Base-by-base conservation (phyloP, 2,329 filamentous ascomycete genomes). In the Sporothrix pallida region DNA sequence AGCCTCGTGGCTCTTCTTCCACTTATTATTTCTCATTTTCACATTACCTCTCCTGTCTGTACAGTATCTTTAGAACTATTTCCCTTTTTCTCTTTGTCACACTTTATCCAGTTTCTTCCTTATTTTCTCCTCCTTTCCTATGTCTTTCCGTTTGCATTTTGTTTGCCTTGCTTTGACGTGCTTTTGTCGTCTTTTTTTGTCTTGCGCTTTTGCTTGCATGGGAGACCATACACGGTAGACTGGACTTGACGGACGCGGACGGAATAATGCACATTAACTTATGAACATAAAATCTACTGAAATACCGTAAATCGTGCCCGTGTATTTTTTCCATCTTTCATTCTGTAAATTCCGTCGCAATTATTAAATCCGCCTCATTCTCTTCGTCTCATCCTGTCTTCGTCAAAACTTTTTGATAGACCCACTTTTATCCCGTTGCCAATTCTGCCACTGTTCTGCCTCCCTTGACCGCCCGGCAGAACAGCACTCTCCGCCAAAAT, bases 401-500 rank as follows among this genome's bases (percentile, higher is more conserved):
- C 17, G 23, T 10, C 6, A 42, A 58, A 58, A 48, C 65, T 52
- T 68, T 62, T 65, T 56, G 44, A 10, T 17, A n/a, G 42, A 23
- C 69, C 73, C 73, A 74, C 73, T 74, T 69, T 60, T 63, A 8
- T 37, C 42, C 4, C 3, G 15, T n/a, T 3, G 13, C 31, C 12
- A 5, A 54, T 62, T 54, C 31, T 37, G 7, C 31, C 4, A 37
- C 7, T 37, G 31, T 37, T 72, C 58, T 75, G 65, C 72, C 75
- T 1, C 12, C 1, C 13, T 52, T 70, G 44, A 76, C 75, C 75
- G 76, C 76, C 73, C 71, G 76, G 76, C 76, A 77, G 75, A 76
- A 77, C 50, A n/a, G 15, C 13, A 17, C n/a, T 76, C 65, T 73
- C 76, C 76, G 75, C 76, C 75, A 76, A 77, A 76, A 73, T 72